Percentiles rank a stretch among this genome's conserved stretches.
These are phyloP conservation scores for Aspergillus viridinutans DNA, from an alignment of 2,329 filamentous ascomycete species.

Conservation along the genomic window DNA sequence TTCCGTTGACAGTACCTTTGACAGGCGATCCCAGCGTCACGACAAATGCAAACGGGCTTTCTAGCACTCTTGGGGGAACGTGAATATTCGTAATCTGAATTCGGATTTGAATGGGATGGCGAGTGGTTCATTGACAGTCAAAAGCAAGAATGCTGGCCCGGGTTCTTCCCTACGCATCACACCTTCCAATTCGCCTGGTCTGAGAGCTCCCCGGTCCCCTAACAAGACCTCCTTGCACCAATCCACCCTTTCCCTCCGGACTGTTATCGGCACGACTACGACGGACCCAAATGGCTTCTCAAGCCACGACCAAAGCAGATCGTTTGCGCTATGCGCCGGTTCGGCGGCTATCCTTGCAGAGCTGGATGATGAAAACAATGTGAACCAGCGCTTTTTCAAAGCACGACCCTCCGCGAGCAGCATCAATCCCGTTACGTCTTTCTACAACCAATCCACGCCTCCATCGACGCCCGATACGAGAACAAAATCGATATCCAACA, in stretches of 20 bases:
- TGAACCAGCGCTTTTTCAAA: slow-evolving; percentile 83
- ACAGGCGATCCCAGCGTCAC: not conserved
- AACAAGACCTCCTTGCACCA: slow-evolving; percentile 43
- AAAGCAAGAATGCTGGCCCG: slow-evolving; percentile 32
- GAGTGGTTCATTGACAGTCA: slow-evolving; percentile 30
- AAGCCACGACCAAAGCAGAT: slow-evolving; percentile 62
- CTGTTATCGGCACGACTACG: slow-evolving; percentile 89
- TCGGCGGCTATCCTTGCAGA: slow-evolving; percentile 88
- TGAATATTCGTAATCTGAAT: slow-evolving; percentile 15
- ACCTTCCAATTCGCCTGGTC: slow-evolving; percentile 70
- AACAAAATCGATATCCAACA: slow-evolving; percentile 55
- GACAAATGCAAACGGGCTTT: slow-evolving; percentile 24
- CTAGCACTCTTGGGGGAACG: slow-evolving; percentile 21
- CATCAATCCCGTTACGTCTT: slow-evolving; percentile 55
- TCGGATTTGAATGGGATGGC: slow-evolving; percentile 33
- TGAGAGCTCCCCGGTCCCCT: slow-evolving; percentile 62
- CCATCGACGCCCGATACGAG: slow-evolving; percentile 52
- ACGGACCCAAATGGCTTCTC: slow-evolving; percentile 82
- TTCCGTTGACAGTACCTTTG: not conserved
- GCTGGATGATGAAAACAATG: slow-evolving; percentile 60
- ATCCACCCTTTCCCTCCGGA: slow-evolving; percentile 64
- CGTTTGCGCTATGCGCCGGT: slow-evolving; percentile 87
- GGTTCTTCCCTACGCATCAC: slow-evolving; percentile 58
- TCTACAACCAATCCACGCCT: slow-evolving; percentile 53
- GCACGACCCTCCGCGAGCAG: slow-evolving; percentile 70